Evolutionary conservation across 139 green algal species (phyloP).

Genomic region (Ettlia oleoabundans): DNA sequence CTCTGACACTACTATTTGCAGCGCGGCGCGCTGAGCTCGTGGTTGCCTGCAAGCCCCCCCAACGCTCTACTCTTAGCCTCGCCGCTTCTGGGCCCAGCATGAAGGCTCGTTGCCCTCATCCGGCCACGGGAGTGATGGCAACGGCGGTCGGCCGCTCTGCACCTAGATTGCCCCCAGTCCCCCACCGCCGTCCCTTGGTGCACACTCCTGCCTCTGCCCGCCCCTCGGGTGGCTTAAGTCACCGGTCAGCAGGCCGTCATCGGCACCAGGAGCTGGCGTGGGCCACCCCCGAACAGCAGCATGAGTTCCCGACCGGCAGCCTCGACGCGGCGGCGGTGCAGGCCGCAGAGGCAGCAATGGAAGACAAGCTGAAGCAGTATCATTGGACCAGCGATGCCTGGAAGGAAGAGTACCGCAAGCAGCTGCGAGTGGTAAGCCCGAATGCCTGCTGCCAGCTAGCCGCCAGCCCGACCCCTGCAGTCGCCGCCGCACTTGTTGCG

Average conservation of each 20-base stretch:
- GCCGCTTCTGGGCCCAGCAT: no score
- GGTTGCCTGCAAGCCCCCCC: no score
- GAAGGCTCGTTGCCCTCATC: no score
- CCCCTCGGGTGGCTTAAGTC: not conserved
- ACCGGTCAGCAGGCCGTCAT: not conserved
- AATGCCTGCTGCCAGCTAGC: not conserved
- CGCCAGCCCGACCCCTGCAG: no score
- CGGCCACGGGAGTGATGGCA: no score
- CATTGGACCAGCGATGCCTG: not conserved
- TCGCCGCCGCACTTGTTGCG: no score
- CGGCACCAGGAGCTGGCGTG: not conserved
- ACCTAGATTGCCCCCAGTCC: not conserved
- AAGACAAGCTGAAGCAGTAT: not conserved
- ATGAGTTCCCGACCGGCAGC: not conserved
- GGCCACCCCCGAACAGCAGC: not conserved
- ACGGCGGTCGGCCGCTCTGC: no score
- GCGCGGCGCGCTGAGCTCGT: no score
- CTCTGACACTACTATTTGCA: no score
- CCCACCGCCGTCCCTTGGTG: not conserved
- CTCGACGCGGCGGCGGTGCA: not conserved
- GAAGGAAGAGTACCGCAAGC: not conserved
- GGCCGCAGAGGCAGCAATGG: no score
- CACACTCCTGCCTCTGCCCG: not conserved
- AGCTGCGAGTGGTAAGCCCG: not conserved
- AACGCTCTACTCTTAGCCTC: no score